Evolutionary conservation across 208 protist species (phyloP), one percentile per base, ranked within the genome.

Genomic region (Porcisia hertigi): DNA sequence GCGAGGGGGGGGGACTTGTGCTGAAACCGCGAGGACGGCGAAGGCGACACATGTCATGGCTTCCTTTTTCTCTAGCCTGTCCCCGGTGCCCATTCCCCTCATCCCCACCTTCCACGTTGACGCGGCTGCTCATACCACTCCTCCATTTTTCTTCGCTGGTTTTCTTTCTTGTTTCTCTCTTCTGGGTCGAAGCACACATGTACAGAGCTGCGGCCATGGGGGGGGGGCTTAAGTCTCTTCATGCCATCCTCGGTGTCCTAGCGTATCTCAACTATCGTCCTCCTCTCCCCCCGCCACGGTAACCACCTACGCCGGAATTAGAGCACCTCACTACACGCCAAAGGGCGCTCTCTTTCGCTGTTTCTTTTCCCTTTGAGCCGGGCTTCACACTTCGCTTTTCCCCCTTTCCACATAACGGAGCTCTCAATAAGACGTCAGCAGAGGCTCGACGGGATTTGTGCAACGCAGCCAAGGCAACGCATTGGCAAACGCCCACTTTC

Each of bases 121-220:
- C 34, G 16, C 39, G 5, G 16, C 23, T 65, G 25, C 23, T 30
- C 36, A 20, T n/a, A 45, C 60, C 18, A 8, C 36, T 20, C 25
- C 36, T 65, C 34, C 7, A 3, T 43, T 63, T 72, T 55, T 47
- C 41, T 55, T 23, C 45, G 11, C 69, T 75, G 45, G 7, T 30
- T 80, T 34, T 30, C 20, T 45, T 73, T 73, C 57, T n/a, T 45
- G 11, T 11, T 16, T 58, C 12, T 57, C 6, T 71, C 60, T 74
- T 62, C 52, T 6, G 25, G 12, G 41, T 59, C 23, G 16, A 18
- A 58, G 52, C 23, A 63, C 53, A 60, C 25, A 62, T 30, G 60
- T 43, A 63, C 5, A 79, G n/a, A 62, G 4, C 23, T 36, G 25
- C 25, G 66, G 41, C 43, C 5, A 71, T 43, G 47, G 39, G 66